Conservation (phyloP, 805 yeast species). For the Barnettozyma californica region DNA sequence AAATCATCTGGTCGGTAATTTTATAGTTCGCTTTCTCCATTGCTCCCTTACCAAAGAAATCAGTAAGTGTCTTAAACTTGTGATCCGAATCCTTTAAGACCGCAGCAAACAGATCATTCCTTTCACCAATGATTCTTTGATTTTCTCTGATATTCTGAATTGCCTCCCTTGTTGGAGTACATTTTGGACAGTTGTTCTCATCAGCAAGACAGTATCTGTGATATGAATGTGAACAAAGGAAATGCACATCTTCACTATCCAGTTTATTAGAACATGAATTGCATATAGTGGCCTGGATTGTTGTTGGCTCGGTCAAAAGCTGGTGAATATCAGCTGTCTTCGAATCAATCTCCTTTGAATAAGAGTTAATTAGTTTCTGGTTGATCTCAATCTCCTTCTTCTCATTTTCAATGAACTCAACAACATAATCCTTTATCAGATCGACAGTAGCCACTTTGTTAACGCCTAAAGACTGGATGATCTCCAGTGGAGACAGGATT, state of each 20-base stretch:
- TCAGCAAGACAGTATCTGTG: slow-evolving; percentile 75
- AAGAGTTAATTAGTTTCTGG: slow-evolving; percentile 57
- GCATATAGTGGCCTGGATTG: slow-evolving; percentile 33
- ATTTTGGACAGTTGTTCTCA: slow-evolving; percentile 63
- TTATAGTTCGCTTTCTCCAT: slow-evolving; percentile 41
- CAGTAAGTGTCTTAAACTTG: slow-evolving; percentile 69
- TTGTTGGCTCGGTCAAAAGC: slow-evolving; percentile 31
- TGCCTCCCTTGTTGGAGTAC: slow-evolving; percentile 67
- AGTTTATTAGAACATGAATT: slow-evolving; percentile 34
- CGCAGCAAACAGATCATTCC: slow-evolving; percentile 57
- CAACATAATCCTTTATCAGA: slow-evolving; percentile 60
- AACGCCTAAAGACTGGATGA: slow-evolving; percentile 61
- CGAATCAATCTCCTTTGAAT: slow-evolving; percentile 58
- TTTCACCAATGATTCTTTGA: slow-evolving; percentile 57
- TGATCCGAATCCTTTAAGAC: slow-evolving; percentile 49
- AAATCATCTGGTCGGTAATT: neutral
- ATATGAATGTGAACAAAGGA: slow-evolving; percentile 80
- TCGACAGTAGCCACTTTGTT: slow-evolving; percentile 67
- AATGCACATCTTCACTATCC: slow-evolving; percentile 77
- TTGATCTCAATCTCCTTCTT: slow-evolving; percentile 66
- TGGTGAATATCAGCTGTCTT: slow-evolving; percentile 49
- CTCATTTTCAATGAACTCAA: slow-evolving; percentile 54
- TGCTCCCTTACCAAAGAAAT: slow-evolving; percentile 85
- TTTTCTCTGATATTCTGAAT: slow-evolving; percentile 50
- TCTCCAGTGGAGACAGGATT: slow-evolving; percentile 67